Evolutionary conservation across 192 early-diverging fungal species (phyloP), one percentile per base, ranked within the genome.

Genomic region (Paraglomus occultum): DNA sequence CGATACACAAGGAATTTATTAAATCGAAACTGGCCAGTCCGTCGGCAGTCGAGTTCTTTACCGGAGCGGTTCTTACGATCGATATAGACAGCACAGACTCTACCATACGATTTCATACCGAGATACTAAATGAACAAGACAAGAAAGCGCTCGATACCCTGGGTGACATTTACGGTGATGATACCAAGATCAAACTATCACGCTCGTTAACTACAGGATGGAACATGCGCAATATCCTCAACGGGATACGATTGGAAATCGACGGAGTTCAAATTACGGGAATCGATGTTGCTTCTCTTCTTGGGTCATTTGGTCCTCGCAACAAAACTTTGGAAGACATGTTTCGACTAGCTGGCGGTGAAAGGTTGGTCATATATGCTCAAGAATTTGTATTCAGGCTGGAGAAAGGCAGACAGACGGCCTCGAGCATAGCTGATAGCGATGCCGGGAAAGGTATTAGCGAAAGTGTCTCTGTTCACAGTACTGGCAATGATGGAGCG

Each of bases 201-300:
- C 42, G 51, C 23, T 40, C 40, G 9, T 22, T 67, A 15, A 52
- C 6, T 8, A 39, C 64, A 42, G 46, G 39, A 17, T 43, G 40
- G 40, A 62, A 67, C 40, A 67, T 67, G 64, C 64, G 44, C 1
- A 51, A 67, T 6, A 22, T 51, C 12, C 42, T 67, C n/a, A 67
- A 67, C 42, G 64, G 64, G 14, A 67, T 67, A 52, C 64, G 64
- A n/a, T 53, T 67, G 53, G 64, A 67, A 67, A 67, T 67, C 53
- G 64, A 67, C 53, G 64, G 64, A 15, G 64, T 67, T n/a, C 64
- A 67, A 15, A 31, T 67, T 31, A 67, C 64, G 6, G 64, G 64
- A 6, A 40, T 67, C 5, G 64, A 67, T 8, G 53, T 67, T 67
- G 50, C 64, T 20, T 67, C 64, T 51, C 44, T 64, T 18, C 31